Percentiles rank a stretch among this genome's conserved stretches.
Evolutionary conservation across 768 basidiomycete species (phyloP).

Genomic region (Rubroboletus satanas): DNA sequence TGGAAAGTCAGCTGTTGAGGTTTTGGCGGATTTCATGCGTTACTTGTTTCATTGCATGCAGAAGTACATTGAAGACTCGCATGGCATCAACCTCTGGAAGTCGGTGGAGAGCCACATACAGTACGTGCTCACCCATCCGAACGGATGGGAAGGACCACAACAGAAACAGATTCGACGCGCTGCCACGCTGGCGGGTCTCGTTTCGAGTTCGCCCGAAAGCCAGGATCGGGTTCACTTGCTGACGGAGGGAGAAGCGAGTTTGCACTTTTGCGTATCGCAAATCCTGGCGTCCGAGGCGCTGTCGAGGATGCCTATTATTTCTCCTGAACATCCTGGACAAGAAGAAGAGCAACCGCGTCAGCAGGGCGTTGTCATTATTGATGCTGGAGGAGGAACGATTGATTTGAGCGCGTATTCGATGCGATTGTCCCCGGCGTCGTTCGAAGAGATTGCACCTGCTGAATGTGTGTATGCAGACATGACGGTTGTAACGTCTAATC

Average conservation of each 20-base stretch:
- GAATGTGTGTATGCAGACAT: conserved; percentile 27
- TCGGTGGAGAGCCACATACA: conserved; percentile 42
- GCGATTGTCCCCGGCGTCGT: conserved; percentile 35
- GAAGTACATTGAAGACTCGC: conserved; percentile 46
- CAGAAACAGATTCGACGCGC: conserved; percentile 55
- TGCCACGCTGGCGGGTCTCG: conserved; percentile 47
- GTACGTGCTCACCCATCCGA: conserved; percentile 58
- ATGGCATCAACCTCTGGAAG: conserved; percentile 45
- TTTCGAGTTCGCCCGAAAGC: conserved; percentile 37
- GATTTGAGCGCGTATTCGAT: conserved; percentile 43
- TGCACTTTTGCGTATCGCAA: conserved; percentile 53
- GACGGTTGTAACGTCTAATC: neutral
- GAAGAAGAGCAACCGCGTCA: conserved; percentile 24
- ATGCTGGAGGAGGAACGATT: conserved; percentile 47
- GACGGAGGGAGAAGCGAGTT: conserved; percentile 62
- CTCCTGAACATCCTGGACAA: conserved; percentile 17
- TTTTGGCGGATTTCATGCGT: conserved; percentile 46
- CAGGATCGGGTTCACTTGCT: conserved; percentile 49
- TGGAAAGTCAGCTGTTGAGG: conserved; percentile 38
- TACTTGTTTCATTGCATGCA: conserved; percentile 44
- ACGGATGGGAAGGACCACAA: conserved; percentile 62
- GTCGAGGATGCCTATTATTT: conserved; percentile 15
- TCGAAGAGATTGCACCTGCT: conserved; percentile 37
- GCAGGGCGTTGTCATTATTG: conserved; percentile 42
- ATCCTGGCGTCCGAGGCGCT: conserved; percentile 37